Conservation (phyloP, 2,329 filamentous ascomycete genomes). For the Talaromyces marneffei region DNA sequence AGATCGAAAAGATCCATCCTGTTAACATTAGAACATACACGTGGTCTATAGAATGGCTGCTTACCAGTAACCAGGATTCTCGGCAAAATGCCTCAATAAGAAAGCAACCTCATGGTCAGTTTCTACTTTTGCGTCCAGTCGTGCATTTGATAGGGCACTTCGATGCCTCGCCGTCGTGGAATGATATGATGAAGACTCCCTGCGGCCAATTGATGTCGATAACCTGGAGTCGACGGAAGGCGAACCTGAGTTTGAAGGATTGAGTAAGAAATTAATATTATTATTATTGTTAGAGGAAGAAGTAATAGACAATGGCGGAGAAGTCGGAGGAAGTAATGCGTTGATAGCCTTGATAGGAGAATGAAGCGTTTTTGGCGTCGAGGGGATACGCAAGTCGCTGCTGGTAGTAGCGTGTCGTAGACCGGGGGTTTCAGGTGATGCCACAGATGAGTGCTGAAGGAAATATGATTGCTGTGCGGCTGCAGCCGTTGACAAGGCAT, state of each 20-base stretch:
- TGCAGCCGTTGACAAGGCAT: slow-evolving; percentile 50
- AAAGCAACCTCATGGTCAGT: slow-evolving; percentile 55
- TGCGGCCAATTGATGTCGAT: slow-evolving; percentile 25
- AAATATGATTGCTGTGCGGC: slow-evolving; percentile 34
- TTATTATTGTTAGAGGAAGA: slow-evolving; percentile 42
- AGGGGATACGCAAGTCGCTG: background rate
- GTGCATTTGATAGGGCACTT: slow-evolving; percentile 18
- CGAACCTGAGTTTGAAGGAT: slow-evolving; percentile 41
- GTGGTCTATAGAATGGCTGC: slow-evolving; percentile 12
- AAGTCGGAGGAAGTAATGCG: slow-evolving; percentile 31
- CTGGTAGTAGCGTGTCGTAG: background rate
- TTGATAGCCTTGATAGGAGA: slow-evolving; percentile 32
- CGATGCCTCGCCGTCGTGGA: slow-evolving; percentile 22
- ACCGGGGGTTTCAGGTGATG: background rate
- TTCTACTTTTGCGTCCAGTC: slow-evolving; percentile 29
- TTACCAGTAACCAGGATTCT: slow-evolving; percentile 55
- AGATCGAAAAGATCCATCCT: slow-evolving; percentile 45
- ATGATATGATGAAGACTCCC: slow-evolving; percentile 26
- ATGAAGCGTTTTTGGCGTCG: slow-evolving; percentile 16
- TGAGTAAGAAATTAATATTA: slow-evolving; percentile 54
- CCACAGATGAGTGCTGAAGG: slow-evolving; percentile 20
- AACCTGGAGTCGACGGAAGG: slow-evolving; percentile 42
- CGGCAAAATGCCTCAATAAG: slow-evolving; percentile 55
- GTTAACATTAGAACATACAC: background rate
- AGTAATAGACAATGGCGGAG: slow-evolving; percentile 41